Evolutionary conservation across 2,329 filamentous ascomycete genomes (phyloP).

Genomic region (Aureobasidium sp.): DNA sequence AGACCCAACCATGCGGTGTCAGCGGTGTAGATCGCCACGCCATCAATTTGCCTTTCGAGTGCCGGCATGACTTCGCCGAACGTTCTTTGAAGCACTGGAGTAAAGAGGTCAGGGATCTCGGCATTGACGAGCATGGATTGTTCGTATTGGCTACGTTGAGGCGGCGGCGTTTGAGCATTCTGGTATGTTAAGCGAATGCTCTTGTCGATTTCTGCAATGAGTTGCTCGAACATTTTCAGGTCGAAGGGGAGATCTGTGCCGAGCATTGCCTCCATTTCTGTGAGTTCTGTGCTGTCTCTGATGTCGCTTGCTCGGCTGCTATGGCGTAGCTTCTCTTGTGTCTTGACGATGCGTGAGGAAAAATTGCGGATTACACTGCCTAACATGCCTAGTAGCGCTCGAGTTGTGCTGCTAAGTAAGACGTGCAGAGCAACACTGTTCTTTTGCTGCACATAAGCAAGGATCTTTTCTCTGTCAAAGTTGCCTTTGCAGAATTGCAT

Average conservation of each 20-base stretch:
- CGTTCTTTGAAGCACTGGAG: slow-evolving; percentile 42
- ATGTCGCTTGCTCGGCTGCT: slow-evolving; percentile 28
- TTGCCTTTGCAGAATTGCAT: slow-evolving; percentile 1
- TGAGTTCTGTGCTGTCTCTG: background rate
- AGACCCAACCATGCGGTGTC: slow-evolving; percentile 65
- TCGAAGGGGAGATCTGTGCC: slow-evolving; percentile 42
- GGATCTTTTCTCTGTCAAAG: background rate
- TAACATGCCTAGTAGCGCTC: slow-evolving; percentile 63
- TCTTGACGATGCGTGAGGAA: slow-evolving; percentile 18
- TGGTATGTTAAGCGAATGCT: slow-evolving; percentile 55
- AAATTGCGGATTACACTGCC: slow-evolving; percentile 52
- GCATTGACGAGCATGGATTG: slow-evolving; percentile 48
- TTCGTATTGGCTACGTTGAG: slow-evolving; percentile 40
- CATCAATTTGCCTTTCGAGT: slow-evolving; percentile 55
- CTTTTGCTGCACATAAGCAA: slow-evolving; percentile 16
- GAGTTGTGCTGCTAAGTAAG: slow-evolving; percentile 65
- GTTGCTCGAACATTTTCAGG: slow-evolving; percentile 39
- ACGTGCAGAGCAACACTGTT: slow-evolving; percentile 38
- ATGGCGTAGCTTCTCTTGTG: slow-evolving; percentile 7
- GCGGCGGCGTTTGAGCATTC: slow-evolving; percentile 37
- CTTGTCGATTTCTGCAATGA: slow-evolving; percentile 54
- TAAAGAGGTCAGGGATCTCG: slow-evolving; percentile 45
- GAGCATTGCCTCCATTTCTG: slow-evolving; percentile 26
- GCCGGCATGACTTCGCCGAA: slow-evolving; percentile 46
- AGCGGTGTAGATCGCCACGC: slow-evolving; percentile 63